Evolutionary conservation across 441 rosid genomes (phyloP).

Genomic region (Flueggea neowawraea): DNA sequence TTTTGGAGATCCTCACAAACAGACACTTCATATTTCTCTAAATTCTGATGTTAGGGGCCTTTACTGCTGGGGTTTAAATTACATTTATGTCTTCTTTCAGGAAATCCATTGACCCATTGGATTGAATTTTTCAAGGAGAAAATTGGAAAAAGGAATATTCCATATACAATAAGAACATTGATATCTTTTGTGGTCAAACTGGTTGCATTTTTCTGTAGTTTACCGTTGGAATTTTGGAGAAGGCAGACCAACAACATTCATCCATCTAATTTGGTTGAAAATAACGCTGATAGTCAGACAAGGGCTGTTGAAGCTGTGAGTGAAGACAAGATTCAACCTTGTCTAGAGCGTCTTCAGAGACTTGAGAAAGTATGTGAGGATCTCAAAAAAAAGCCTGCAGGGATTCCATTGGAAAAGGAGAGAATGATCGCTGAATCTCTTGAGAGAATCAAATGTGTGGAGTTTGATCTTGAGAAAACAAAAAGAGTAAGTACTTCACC

Average conservation of each 20-base stretch:
- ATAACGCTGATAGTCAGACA: slow-evolving; percentile 23
- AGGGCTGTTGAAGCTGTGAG: slow-evolving; percentile 29
- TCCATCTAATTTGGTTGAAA: slow-evolving; percentile 49
- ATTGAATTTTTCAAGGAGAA: slow-evolving; percentile 44
- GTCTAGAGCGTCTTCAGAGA: slow-evolving; percentile 70
- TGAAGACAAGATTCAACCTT: slow-evolving; percentile 48
- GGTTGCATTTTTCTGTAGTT: slow-evolving; percentile 39
- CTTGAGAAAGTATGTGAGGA: slow-evolving; percentile 67
- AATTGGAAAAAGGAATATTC: slow-evolving; percentile 36
- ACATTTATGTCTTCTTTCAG: slow-evolving; percentile 22
- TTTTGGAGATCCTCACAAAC: no score
- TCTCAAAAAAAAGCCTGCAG: slow-evolving; percentile 59
- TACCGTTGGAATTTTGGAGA: slow-evolving; percentile 48
- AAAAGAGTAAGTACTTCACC: slow-evolving; percentile 57
- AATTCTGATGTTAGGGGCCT: no score
- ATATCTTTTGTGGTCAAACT: slow-evolving; percentile 49
- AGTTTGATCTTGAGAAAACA: slow-evolving; percentile 89
- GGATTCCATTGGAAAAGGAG: slow-evolving; percentile 81
- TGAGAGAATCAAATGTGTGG: slow-evolving; percentile 85
- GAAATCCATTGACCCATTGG: slow-evolving; percentile 38
- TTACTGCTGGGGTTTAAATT: no score
- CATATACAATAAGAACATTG: slow-evolving; percentile 29
- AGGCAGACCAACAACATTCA: slow-evolving; percentile 37
- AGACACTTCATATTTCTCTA: no score
- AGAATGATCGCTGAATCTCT: slow-evolving; percentile 73